A percentile compares a stretch with the other conserved stretches of the same genome.
Conservation (phyloP, 768 basidiomycete species). For the Leccinum truebloodii region DNA sequence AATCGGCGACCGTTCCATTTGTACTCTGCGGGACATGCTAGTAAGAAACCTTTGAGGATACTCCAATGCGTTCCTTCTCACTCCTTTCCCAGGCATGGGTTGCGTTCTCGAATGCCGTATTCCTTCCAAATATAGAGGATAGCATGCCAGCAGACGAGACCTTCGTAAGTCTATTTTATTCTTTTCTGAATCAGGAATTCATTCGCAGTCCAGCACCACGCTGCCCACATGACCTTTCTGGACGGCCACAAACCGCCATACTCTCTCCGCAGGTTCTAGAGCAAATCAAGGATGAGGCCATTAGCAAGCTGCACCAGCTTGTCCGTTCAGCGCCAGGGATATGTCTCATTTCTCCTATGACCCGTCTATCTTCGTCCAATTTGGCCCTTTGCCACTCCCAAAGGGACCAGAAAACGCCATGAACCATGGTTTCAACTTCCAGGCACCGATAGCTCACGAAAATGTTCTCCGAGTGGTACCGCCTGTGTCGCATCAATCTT, state of each 20-base stretch:
- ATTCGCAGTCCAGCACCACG: constrained; percentile 68
- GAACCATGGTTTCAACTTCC: constrained; percentile 66
- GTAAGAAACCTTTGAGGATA: constrained; percentile 43
- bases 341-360: constrained; percentile 32
- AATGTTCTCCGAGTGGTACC: constrained; percentile 88
- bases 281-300: constrained; percentile 60
- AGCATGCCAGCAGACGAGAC: constrained; percentile 48
- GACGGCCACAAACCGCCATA: constrained; percentile 82
- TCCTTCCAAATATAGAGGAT: constrained; percentile 30
- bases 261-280: constrained; percentile 60
- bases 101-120: constrained; percentile 73
- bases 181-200: constrained; percentile 7
- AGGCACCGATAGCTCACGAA: constrained; percentile 84
- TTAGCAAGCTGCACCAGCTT: constrained; percentile 53
- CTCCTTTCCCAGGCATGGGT: constrained; percentile 76
- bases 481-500: constrained; percentile 90
- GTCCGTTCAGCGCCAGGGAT: constrained; percentile 40
- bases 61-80: constrained; percentile 2
- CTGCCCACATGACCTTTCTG: constrained; percentile 87
- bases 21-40: constrained; percentile 85
- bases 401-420: constrained; percentile 49
- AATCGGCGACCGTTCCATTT: constrained; percentile 62
- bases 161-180: constrained; percentile 55
- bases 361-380: constrained; percentile 42
- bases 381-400: constrained; percentile 75